Percentiles rank a stretch among this genome's conserved stretches.
These are phyloP conservation scores for Trichoderma atroviride DNA, from an alignment of 2,329 filamentous ascomycete species.

Conservation along the genomic window DNA sequence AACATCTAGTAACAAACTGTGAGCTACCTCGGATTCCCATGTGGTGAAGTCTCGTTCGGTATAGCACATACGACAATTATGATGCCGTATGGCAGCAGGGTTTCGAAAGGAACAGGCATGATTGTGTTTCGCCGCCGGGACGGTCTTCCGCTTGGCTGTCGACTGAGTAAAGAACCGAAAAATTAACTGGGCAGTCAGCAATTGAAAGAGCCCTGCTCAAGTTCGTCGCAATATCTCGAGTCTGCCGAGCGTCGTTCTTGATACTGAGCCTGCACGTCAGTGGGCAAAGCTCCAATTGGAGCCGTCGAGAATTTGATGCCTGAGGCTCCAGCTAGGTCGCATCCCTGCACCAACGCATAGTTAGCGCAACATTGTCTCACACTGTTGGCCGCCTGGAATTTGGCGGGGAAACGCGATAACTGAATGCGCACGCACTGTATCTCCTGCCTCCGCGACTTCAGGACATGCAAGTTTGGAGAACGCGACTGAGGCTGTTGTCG, in stretches of 20 bases:
- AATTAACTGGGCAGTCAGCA: conserved; percentile 1
- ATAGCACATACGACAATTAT: conserved; percentile 57
- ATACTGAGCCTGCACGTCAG: conserved; percentile 25
- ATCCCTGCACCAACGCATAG: conserved; percentile 23
- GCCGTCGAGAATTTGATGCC: conserved; percentile 27
- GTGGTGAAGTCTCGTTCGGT: conserved; percentile 1
- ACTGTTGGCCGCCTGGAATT: neutral
- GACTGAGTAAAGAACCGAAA: neutral
- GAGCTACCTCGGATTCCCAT: conserved; percentile 30
- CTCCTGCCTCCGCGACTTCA: conserved; percentile 24
- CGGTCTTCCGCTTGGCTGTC: conserved; percentile 33
- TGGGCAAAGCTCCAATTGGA: conserved; percentile 13
- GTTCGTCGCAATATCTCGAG: conserved; percentile 33
- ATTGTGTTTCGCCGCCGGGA: conserved; percentile 37
- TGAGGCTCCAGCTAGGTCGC: conserved; percentile 29
- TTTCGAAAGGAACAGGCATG: conserved; percentile 68
- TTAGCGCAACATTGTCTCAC: conserved; percentile 8
- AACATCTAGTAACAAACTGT: conserved; percentile 58
- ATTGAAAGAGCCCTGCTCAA: conserved; percentile 26
- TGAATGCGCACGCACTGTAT: conserved; percentile 30
- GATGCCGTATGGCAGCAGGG: conserved; percentile 66
- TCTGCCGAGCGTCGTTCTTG: conserved; percentile 15
- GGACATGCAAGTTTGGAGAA: conserved; percentile 23
- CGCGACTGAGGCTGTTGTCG: conserved; percentile 29
- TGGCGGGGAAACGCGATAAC: conserved; percentile 14